A percentile compares a stretch with the other conserved stretches of the same genome.
Conservation (phyloP, 106 monocot species). For the Dioscorea alata region DNA sequence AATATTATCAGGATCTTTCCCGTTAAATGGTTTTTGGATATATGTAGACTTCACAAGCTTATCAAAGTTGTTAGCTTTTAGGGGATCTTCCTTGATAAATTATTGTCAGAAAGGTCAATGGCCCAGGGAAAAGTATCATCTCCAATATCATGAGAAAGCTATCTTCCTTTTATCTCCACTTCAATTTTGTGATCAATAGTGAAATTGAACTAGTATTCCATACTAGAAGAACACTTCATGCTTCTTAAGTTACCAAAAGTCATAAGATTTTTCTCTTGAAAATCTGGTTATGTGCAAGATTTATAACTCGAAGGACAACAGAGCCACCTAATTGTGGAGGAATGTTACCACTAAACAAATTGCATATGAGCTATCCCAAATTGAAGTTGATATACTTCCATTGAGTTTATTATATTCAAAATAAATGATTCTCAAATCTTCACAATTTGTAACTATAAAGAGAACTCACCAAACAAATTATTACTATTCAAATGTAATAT, state of each 20-base stretch:
- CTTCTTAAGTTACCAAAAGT: neutral
- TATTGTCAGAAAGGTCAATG: constrained; percentile 7
- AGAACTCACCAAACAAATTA: constrained; percentile 17
- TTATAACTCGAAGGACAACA: constrained; percentile 3
- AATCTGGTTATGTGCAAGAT: constrained; percentile 13
- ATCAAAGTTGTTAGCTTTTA: no score
- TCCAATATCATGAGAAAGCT: neutral
- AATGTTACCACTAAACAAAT: constrained; percentile 16
- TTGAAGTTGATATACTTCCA: constrained; percentile 32
- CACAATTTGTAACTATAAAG: constrained; percentile 4
- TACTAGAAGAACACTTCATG: no score
- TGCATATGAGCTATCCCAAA: constrained; percentile 11
- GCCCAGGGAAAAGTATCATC: neutral
- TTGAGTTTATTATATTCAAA: constrained; percentile 29
- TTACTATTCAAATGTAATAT: constrained; percentile 31
- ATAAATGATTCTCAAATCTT: constrained; percentile 10
- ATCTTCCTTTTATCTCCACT: neutral
- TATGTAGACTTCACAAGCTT: no score
- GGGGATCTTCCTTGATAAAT: neutral
- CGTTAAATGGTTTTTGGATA: no score
- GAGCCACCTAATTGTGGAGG: constrained; percentile 1
- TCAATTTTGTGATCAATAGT: neutral
- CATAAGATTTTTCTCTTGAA: constrained; percentile 3
- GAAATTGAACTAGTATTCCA: no score
- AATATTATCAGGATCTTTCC: no score